Evolutionary conservation across 2,329 filamentous ascomycete genomes (phyloP).

Genomic region (Cladosporium sp.): DNA sequence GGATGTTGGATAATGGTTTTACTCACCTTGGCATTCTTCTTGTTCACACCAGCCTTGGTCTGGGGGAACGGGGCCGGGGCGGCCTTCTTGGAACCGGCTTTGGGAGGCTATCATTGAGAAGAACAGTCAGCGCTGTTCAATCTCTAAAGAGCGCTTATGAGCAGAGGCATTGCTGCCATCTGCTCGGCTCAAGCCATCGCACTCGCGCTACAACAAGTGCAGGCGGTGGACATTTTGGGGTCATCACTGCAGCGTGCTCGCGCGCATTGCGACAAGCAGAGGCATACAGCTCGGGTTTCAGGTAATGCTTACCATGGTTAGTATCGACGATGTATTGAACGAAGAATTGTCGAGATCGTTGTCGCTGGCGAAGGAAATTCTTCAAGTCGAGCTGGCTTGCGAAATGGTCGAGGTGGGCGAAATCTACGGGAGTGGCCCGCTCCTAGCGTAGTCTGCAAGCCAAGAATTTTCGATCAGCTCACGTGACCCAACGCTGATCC

Average conservation of each 20-base stretch:
- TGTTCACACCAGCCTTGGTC: slow-evolving; percentile 79
- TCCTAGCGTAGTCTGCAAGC: neutral
- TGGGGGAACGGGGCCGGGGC: slow-evolving; percentile 95
- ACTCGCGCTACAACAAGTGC: slow-evolving; percentile 28
- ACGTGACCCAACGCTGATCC: neutral
- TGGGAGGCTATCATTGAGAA: slow-evolving; percentile 99
- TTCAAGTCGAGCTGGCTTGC: slow-evolving; percentile 9
- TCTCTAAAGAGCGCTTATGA: slow-evolving; percentile 76
- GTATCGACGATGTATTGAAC: slow-evolving; percentile 20
- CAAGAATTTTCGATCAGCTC: neutral
- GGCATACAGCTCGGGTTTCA: slow-evolving; percentile 25
- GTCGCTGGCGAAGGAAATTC: slow-evolving; percentile 21
- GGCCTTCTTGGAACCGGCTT: slow-evolving; percentile 83
- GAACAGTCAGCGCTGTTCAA: slow-evolving; percentile 97
- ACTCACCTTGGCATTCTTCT: slow-evolving; percentile 97
- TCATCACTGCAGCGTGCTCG: slow-evolving; percentile 23
- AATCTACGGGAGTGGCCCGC: neutral
- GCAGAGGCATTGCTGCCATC: slow-evolving; percentile 57
- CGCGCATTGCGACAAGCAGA: slow-evolving; percentile 24
- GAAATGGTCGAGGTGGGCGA: slow-evolving; percentile 11
- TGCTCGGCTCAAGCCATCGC: slow-evolving; percentile 56
- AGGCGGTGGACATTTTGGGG: slow-evolving; percentile 24
- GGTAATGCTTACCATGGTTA: slow-evolving; percentile 30
- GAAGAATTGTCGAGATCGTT: slow-evolving; percentile 21
- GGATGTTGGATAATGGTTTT: neutral